A percentile compares a stretch with the other conserved stretches of the same genome.
Conservation (phyloP, 2,329 filamentous ascomycete species). For the Xylariaceae sp. region DNA sequence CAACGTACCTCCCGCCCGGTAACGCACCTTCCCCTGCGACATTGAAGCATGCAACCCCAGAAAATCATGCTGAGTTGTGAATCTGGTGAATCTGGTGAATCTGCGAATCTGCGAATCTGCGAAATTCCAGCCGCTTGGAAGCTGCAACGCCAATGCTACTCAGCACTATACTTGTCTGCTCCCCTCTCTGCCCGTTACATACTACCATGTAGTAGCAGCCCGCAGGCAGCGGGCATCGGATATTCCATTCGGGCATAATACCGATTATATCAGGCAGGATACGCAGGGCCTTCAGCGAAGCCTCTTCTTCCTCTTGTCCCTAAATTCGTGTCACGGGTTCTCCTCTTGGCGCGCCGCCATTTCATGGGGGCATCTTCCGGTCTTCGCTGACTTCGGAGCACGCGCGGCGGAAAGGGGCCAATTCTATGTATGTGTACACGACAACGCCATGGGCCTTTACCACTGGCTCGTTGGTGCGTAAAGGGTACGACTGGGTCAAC, state of each 20-base stretch:
- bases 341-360: not conserved
- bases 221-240: too few species aligned
- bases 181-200: not conserved
- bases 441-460: not conserved
- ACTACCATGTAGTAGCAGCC: too few species aligned
- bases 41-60: not conserved
- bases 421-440: not conserved
- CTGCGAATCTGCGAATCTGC: too few species aligned
- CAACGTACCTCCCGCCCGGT: not conserved
- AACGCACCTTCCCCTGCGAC: not conserved
- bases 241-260: too few species aligned
- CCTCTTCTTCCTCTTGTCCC: too few species aligned
- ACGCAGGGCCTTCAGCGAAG: too few species aligned
- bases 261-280: not conserved
- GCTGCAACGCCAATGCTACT: too few species aligned
- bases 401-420: not conserved
- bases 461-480: constrained; percentile 8
- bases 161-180: not conserved
- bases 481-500: not conserved
- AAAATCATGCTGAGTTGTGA: not conserved
- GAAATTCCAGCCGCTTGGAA: too few species aligned
- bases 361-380: not conserved
- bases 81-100: too few species aligned
- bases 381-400: not conserved
- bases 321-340: not conserved